Base-by-base conservation (phyloP, 106 monocot species). In the Dendrobium catenatum region DNA sequence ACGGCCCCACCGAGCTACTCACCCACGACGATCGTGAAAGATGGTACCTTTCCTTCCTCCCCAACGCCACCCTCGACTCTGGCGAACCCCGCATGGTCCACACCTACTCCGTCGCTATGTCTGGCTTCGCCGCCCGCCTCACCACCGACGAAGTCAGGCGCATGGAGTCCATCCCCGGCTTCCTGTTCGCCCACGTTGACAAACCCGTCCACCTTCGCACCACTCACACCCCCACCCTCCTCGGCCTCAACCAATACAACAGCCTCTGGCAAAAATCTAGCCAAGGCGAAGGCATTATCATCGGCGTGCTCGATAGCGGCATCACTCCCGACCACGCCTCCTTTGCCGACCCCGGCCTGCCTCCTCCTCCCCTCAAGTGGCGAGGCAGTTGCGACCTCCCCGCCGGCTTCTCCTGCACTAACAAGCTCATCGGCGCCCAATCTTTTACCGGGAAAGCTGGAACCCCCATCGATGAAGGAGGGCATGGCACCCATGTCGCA, bases 221-320 rank as follows among this genome's bases (percentile, higher is more conserved):
- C 55, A 84, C 84, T 1, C 75, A 80, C 79, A 84, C 79, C 3
- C 84, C 84, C 0, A 56, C 73, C 20, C 43, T 84, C 59, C 61
- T 84, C 16, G 79, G 72, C 4, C 73, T 82, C 13, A 3, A 73
- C 37, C 40, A 41, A 37, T 43, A 27, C 44, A 11, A 24, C 42
- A 10, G 75, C 4, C 5, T 81, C 2, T 87, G 93, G 85, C 16
- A 78, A 9, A 54, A 31, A 15, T 77, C 82, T 13, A 48, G 47
- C 40, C 77, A 42, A 9, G 91, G 91, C 2, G 72, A 87, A 76
- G 89, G 89, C 0, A 76, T 86, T 64, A 87, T 93, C 81, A 70
- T 89, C 74, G 93, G 84, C 6, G 48, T 93, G 5, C 29, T 91
- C 5, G 92, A 92, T 81, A 79, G 73, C 41, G 93, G 88, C 6